Evolutionary conservation across 2,329 filamentous ascomycete species (phyloP), one percentile per base, ranked within the genome.

Genomic region (Chaetomiaceae sp.): DNA sequence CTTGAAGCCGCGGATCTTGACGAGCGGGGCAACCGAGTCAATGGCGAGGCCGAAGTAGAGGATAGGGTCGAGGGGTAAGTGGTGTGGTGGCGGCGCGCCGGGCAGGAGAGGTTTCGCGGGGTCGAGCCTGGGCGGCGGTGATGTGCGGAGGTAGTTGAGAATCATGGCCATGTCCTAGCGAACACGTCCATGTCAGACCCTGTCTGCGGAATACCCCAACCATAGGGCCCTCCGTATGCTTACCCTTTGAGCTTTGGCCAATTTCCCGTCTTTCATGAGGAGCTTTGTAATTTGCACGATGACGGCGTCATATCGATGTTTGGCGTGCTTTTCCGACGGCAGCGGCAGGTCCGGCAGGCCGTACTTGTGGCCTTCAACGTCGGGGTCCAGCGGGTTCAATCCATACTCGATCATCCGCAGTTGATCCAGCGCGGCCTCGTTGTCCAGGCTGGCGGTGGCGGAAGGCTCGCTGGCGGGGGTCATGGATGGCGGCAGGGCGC

Each of bases 181-280:
- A 20, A 18, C 5, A 15, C 18, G 4, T 36, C 12, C 3, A 12
- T 14, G 44, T 50, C 20, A 11, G 20, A n/a, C n/a, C n/a, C n/a
- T n/a, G n/a, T n/a, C n/a, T n/a, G n/a, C n/a, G n/a, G n/a, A n/a
- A n/a, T n/a, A n/a, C n/a, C n/a, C n/a, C n/a, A n/a, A n/a, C n/a
- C n/a, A n/a, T n/a, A n/a, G n/a, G n/a, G n/a, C n/a, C n/a, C n/a
- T n/a, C n/a, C n/a, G n/a, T n/a, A n/a, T n/a, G 6, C 79, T 49
- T 75, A 95, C 89, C 71, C 83, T 81, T 67, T 98, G 88, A n/a
- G 93, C 93, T 65, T 79, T 77, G 61, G 84, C 85, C 64, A 95
- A 79, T 73, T 96, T 94, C 58, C 93, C 93, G 67, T 97, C 79
- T 58, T 75, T 74, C 91, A 97, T 98, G 53, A 98, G 68, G 57